Evolutionary conservation across 2,329 filamentous ascomycete species (phyloP), one percentile per base, ranked within the genome.

Genomic region (Xylaria hypoxylon): DNA sequence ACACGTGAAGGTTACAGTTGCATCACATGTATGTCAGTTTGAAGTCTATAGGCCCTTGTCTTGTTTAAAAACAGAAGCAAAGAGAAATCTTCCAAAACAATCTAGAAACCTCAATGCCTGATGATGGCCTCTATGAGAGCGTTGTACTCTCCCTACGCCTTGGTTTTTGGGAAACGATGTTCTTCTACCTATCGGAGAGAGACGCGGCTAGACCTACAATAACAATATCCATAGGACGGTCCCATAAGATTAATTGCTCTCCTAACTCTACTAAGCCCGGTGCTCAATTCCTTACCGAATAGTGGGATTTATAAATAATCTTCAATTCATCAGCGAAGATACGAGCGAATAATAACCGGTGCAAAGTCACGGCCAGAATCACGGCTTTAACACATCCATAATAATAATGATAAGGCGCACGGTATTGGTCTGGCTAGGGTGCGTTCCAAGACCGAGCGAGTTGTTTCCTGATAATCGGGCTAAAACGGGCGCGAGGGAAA

Each of bases 401-500:
- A 8, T 31, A 31, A 31, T 15, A 15, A 38, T 15, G 5, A 38
- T 38, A 38, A 38, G 15, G 26, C 35, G 17, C 47, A 47, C 33
- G 42, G 42, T 31, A 55, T 53, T 44, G 22, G 38, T 28, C 22
- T 47, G 24, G 44, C 45, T 42, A 35, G 59, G 48, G 38, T 28
- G 26, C 53, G 53, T 56, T 28, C 42, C 56, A 67, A 59, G 56
- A n/a, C 60, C 45, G 55, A 59, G 59, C 19, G 33, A 19, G 17
- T 17, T 42, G 44, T 24, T 59, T 64, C 50, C 56, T 67, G 60
- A 67, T 52, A 52, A 57, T 38, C 19, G 28, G 35, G 55, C 50
- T 47, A 28, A 40, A 8, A 62, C 24, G 33, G 48, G 33, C 28
- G 13, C 33, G 5, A 42, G 24, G 24, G 22, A 11, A 35, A 44